These are phyloP conservation scores for Fomitopsis schrenkii DNA, from an alignment of 1,284 basidiomycete species.

Conservation along the genomic window DNA sequence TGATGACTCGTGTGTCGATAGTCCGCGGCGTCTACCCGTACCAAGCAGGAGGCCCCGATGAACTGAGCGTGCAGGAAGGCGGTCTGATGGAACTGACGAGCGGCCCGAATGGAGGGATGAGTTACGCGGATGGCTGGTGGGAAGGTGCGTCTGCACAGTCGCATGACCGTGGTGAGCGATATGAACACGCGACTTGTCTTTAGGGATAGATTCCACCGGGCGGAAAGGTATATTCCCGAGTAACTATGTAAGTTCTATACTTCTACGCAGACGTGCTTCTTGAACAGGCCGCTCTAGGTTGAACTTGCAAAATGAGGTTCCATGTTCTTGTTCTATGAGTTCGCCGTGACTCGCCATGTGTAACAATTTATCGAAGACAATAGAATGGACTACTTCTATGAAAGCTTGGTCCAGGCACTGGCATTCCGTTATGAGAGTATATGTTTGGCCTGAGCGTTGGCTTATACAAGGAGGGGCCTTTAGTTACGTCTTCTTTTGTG, in stretches of 20 bases:
- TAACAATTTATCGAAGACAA: no score
- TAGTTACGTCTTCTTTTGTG: background rate
- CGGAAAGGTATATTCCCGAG: constrained; percentile 78
- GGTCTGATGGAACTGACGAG: constrained; percentile 60
- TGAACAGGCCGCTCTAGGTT: background rate
- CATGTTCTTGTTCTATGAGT: no score
- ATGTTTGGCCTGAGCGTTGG: background rate
- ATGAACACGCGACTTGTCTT: constrained; percentile 12
- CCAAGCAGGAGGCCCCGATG: constrained; percentile 61
- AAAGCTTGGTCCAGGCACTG: no score
- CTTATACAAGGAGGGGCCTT: background rate
- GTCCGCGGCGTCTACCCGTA: constrained; percentile 74
- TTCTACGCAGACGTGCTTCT: background rate
- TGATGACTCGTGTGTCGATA: constrained; percentile 24
- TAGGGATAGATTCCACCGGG: constrained; percentile 58
- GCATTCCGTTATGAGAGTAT: background rate
- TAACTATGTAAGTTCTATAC: constrained; percentile 64
- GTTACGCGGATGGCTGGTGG: constrained; percentile 79
- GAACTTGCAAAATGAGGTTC: background rate
- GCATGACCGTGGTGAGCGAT: constrained; percentile 4
- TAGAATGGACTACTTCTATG: no score
- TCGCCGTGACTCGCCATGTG: background rate
- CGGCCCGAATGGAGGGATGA: constrained; percentile 53
- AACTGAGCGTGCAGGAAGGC: constrained; percentile 62
- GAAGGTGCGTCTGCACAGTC: constrained; percentile 49